Evolutionary conservation across 164 flowering plant genomes (phyloP).

Genomic region (Sextonia rubra): DNA sequence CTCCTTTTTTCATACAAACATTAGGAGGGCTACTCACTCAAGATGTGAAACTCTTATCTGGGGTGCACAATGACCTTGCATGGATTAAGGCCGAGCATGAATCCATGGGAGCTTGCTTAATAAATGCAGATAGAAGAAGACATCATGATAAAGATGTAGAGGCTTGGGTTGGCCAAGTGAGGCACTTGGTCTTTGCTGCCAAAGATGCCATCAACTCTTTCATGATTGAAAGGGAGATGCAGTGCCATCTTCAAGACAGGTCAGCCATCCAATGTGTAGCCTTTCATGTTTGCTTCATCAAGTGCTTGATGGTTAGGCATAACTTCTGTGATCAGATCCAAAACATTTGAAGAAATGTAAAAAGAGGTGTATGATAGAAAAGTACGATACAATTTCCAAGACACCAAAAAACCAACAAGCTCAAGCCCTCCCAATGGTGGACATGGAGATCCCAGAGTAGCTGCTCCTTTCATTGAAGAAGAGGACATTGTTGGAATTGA

Average conservation of each 20-base stretch:
- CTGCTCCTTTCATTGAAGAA: constrained; percentile 9
- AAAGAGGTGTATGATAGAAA: not conserved
- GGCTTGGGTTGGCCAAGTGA: constrained; percentile 1
- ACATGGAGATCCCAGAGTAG: not conserved
- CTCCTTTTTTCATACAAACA: not conserved
- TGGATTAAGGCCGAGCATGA: not conserved
- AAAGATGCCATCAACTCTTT: constrained; percentile 7
- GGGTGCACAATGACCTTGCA: not conserved
- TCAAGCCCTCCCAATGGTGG: not conserved
- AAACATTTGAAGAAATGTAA: not conserved
- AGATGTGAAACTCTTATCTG: not conserved
- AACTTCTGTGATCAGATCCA: not conserved
- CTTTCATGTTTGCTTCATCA: not conserved
- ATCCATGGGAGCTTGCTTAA: not conserved
- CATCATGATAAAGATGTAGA: not conserved
- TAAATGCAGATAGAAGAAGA: not conserved
- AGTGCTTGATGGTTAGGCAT: not conserved
- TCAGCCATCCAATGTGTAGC: not conserved
- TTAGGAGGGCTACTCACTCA: not conserved
- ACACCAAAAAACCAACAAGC: not conserved
- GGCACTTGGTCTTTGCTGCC: not conserved
- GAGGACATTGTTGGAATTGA: constrained; percentile 1
- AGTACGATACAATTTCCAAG: not conserved
- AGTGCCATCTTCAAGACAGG: not conserved
- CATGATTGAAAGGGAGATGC: not conserved